Conservation (phyloP, 768 basidiomycete genomes). For the Tricholomella constricta region DNA sequence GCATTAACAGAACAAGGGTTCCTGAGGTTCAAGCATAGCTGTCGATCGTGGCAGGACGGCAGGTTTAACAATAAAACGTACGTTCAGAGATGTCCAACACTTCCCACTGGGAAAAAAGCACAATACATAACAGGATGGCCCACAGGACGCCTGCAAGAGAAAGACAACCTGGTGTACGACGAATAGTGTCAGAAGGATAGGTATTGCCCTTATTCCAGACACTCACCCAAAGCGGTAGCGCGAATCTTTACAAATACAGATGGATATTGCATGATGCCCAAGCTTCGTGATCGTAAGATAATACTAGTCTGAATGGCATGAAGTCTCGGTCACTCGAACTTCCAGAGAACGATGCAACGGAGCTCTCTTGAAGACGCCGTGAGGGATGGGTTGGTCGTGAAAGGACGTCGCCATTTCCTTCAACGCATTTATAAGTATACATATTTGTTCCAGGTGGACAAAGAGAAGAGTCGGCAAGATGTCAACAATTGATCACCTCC, state of each 20-base stretch:
- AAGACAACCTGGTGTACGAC: conserved; percentile 37
- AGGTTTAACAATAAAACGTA: conserved; percentile 26
- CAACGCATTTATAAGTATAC: neutral
- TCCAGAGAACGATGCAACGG: conserved; percentile 7
- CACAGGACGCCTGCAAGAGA: conserved; percentile 48
- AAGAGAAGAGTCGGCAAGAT: neutral
- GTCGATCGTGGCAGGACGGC: neutral
- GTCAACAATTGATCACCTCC: neutral
- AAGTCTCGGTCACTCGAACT: conserved; percentile 1
- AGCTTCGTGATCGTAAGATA: neutral
- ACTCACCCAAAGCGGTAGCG: conserved; percentile 24
- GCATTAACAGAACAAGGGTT: conserved; percentile 46
- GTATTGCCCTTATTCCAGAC: neutral
- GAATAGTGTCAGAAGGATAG: neutral
- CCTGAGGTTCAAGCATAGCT: conserved; percentile 28
- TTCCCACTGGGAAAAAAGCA: conserved; percentile 49
- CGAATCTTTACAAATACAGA: conserved; percentile 23
- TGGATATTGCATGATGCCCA: conserved; percentile 12
- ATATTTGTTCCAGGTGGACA: neutral
- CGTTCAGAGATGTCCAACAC: conserved; percentile 45
- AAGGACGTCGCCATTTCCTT: neutral
- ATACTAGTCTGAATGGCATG: neutral
- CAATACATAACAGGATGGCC: conserved; percentile 47
- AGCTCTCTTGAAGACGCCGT: neutral
- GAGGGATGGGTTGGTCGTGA: neutral